Conservation (phyloP, 176 grass and related monocot species). For the Carex littledalei region DNA sequence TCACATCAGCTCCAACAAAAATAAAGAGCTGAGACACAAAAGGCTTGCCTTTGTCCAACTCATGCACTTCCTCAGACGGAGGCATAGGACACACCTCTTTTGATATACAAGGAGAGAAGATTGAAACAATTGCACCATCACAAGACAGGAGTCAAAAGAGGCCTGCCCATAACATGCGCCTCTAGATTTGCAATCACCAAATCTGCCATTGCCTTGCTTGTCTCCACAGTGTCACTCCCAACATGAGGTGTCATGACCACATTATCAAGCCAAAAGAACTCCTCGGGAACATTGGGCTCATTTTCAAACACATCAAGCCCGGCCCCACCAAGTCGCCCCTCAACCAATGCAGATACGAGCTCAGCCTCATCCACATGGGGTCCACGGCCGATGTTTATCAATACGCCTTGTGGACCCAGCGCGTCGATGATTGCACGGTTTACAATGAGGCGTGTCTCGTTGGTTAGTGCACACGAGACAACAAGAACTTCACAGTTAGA, state of each 20-base stretch:
- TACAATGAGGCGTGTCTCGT: slow-evolving; percentile 62
- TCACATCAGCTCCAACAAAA: slow-evolving; percentile 10
- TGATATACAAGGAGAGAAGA: not conserved
- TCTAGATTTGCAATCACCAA: slow-evolving; percentile 80
- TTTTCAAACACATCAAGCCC: slow-evolving; percentile 87
- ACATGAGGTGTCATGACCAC: slow-evolving; percentile 79
- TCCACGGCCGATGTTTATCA: slow-evolving; percentile 77
- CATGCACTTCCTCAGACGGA: not conserved
- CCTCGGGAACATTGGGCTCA: slow-evolving; percentile 59
- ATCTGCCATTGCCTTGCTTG: slow-evolving; percentile 59
- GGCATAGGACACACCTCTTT: not conserved
- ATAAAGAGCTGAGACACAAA: not conserved
- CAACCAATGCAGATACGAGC: slow-evolving; percentile 53
- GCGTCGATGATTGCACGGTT: slow-evolving; percentile 74
- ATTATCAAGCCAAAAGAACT: slow-evolving; percentile 55
- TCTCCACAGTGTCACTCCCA: slow-evolving; percentile 61
- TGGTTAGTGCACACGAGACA: slow-evolving; percentile 64
- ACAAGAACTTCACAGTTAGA: slow-evolving; percentile 64
- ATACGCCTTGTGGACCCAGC: slow-evolving; percentile 59
- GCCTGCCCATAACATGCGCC: slow-evolving; percentile 50
- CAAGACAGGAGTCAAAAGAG: slow-evolving; percentile 64
- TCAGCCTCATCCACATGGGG: slow-evolving; percentile 75
- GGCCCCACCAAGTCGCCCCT: slow-evolving; percentile 60
- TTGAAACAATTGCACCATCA: slow-evolving; percentile 16
- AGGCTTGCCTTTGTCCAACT: not conserved